Evolutionary conservation across 305 asterid genomes (phyloP).

Genomic region (Solanum hybrid): DNA sequence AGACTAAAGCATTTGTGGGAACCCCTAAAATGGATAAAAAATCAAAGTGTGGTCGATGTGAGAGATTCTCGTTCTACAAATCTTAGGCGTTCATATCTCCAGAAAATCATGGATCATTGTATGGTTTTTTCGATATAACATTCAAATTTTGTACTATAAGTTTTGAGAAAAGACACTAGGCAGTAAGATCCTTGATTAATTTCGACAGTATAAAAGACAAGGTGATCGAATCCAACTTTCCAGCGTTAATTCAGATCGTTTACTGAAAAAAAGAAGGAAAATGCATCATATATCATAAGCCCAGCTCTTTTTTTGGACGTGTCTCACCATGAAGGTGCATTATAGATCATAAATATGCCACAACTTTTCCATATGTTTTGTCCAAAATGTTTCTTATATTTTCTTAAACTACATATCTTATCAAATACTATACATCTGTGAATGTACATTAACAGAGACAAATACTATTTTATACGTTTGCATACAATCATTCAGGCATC

Average conservation of each 20-base stretch:
- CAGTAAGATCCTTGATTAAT: neutral
- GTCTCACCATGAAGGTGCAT: neutral
- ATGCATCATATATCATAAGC: neutral
- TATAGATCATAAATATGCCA: neutral
- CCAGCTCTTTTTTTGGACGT: neutral
- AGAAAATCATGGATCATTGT: neutral
- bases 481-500: neutral
- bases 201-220: neutral
- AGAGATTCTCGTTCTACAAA: neutral
- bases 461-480: neutral
- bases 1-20: neutral
- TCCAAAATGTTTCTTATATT: neutral
- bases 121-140: neutral
- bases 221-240: neutral
- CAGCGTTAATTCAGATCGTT: neutral
- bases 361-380: neutral
- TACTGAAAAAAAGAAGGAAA: neutral
- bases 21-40: too few relatives aligned
- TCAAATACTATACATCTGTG: neutral
- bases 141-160: neutral
- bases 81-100: neutral
- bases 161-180: neutral
- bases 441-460: neutral
- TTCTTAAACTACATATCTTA: neutral
- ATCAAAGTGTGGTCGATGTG: neutral